Percentiles rank a stretch among this genome's conserved stretches.
Conservation (phyloP, 441 rosid species). For the Syzygium malaccense region DNA sequence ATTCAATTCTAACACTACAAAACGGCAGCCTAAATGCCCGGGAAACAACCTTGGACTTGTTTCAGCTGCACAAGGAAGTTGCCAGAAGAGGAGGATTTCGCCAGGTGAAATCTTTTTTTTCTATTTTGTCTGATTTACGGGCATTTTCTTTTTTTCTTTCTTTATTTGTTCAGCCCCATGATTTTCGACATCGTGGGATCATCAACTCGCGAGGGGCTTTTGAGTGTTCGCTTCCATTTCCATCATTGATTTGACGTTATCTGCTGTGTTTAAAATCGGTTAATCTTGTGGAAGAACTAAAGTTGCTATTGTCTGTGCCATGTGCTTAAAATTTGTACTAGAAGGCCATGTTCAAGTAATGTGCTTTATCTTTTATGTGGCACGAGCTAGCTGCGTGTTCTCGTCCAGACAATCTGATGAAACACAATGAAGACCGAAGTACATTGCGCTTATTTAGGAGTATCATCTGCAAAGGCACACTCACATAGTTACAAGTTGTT, state of each 20-base stretch:
- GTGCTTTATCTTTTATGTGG: background rate
- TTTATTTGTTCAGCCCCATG: background rate
- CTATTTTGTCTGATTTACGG: background rate
- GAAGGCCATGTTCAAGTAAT: background rate
- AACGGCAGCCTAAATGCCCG: background rate
- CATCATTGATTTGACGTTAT: background rate
- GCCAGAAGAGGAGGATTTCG: conserved; percentile 1
- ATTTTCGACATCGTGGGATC: background rate
- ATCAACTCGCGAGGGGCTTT: background rate
- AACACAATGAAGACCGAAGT: background rate
- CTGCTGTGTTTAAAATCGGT: background rate
- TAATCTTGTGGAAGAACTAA: background rate
- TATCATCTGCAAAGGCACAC: background rate
- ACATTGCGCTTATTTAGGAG: background rate
- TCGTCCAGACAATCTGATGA: background rate
- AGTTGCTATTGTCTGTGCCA: background rate
- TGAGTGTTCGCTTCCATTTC: background rate
- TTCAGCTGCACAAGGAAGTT: background rate
- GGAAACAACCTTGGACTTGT: conserved; percentile 1
- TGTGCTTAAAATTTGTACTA: background rate
- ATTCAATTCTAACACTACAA: background rate
- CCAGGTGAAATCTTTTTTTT: background rate
- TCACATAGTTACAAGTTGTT: background rate
- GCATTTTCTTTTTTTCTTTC: background rate
- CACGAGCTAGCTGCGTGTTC: background rate